phyloP scores from a whole-genome alignment of 495 filamentous ascomycete species.

The Penicillium subrubescens region DNA sequence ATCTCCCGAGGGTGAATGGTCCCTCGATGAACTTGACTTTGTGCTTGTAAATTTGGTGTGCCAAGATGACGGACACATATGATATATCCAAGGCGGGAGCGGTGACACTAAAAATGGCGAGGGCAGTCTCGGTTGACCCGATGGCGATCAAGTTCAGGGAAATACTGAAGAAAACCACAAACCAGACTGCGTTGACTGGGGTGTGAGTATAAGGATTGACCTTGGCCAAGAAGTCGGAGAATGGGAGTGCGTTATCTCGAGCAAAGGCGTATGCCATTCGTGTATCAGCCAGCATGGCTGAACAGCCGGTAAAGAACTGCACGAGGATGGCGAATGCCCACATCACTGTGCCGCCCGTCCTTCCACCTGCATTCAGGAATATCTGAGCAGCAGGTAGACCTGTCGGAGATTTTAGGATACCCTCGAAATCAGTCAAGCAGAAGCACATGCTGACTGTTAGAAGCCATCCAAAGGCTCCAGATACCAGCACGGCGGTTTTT shows the following conservation, averaged over 20 bases:
- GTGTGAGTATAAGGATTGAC: slow-evolving; percentile 61
- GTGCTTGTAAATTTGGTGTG: slow-evolving; percentile 60
- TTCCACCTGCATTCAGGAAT: slow-evolving; percentile 68
- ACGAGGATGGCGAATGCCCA: slow-evolving; percentile 71
- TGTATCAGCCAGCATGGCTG: slow-evolving; percentile 70
- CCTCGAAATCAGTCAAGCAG: slow-evolving; percentile 66
- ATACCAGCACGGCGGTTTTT: slow-evolving; percentile 63
- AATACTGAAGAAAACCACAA: slow-evolving; percentile 65
- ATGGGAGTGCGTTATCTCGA: slow-evolving; percentile 68
- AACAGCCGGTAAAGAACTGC: slow-evolving; percentile 72
- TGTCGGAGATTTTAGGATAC: slow-evolving; percentile 60
- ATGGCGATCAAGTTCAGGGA: slow-evolving; percentile 68
- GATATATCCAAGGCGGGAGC: slow-evolving; percentile 70
- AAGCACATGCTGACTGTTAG: slow-evolving; percentile 70
- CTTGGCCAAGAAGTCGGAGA: slow-evolving; percentile 63
- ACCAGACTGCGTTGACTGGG: slow-evolving; percentile 71
- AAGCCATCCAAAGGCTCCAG: slow-evolving; percentile 64
- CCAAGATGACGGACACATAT: slow-evolving; percentile 69
- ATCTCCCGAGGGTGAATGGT: slow-evolving; percentile 64
- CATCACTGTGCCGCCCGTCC: slow-evolving; percentile 63
- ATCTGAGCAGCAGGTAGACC: slow-evolving; percentile 72
- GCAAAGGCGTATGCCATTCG: slow-evolving; percentile 76
- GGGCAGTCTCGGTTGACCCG: slow-evolving; percentile 65
- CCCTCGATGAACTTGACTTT: slow-evolving; percentile 63
- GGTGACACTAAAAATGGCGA: slow-evolving; percentile 71